phyloP scores from a whole-genome alignment of 495 filamentous ascomycete species.

The Penicillium pulvis region DNA sequence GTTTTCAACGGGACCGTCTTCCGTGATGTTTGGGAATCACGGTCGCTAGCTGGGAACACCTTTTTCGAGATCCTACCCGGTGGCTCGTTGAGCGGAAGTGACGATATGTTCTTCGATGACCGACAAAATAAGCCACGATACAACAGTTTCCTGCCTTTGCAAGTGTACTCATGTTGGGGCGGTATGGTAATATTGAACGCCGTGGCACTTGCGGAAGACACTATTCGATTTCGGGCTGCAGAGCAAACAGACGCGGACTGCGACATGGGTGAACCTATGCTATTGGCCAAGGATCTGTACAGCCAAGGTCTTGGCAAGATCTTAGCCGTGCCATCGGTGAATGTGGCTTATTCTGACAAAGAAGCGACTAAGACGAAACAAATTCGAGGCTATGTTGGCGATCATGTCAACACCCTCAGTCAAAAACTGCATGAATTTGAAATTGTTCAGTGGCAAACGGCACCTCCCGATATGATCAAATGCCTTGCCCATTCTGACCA shows the following conservation, averaged over 20 bases:
- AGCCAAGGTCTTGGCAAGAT: conserved; percentile 45
- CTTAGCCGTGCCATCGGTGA: conserved; percentile 51
- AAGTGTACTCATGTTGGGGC: conserved; percentile 60
- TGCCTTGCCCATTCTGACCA: conserved; percentile 28
- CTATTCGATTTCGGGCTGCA: conserved; percentile 36
- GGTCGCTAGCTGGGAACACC: conserved; percentile 48
- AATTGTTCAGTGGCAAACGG: conserved; percentile 25
- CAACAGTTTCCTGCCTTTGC: conserved; percentile 39
- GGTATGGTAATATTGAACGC: conserved; percentile 42
- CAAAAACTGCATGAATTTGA: conserved; percentile 12
- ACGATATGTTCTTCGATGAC: conserved; percentile 52
- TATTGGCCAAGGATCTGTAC: conserved; percentile 56
- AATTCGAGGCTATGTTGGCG: conserved; percentile 40
- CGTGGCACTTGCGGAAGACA: conserved; percentile 32
- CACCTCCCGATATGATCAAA: conserved; percentile 28
- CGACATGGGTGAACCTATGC: conserved; percentile 46
- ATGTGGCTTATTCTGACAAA: conserved; percentile 47
- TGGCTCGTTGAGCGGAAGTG: conserved; percentile 42
- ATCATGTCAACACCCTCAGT: conserved; percentile 21
- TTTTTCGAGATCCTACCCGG: conserved; percentile 52
- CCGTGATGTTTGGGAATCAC: conserved; percentile 55
- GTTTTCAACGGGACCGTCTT: conserved; percentile 43
- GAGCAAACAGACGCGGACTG: conserved; percentile 40
- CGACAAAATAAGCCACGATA: conserved; percentile 27
- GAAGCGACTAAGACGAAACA: conserved; percentile 39